Conservation (phyloP, 148 eudicot genomes). For the Chenopodium formosanum region DNA sequence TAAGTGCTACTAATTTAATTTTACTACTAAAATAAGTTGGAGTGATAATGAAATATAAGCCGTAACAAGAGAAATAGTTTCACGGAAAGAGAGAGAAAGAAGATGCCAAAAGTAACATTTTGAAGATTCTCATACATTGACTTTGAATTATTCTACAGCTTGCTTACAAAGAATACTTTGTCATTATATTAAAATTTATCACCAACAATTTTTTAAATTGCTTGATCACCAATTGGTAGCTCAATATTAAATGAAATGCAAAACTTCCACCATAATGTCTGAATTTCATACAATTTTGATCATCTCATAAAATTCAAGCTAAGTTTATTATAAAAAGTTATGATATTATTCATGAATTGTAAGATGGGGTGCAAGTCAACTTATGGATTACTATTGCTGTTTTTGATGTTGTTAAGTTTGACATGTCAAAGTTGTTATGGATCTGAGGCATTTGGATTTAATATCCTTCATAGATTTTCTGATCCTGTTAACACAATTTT, state of each 20-base stretch:
- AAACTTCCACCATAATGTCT: background rate
- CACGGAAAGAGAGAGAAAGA: background rate
- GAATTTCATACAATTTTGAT: background rate
- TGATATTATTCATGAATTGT: too few species aligned
- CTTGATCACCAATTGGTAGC: constrained; percentile 1
- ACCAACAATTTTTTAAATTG: background rate
- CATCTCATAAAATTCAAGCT: background rate
- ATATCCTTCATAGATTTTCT: constrained; percentile 75
- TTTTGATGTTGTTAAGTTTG: constrained; percentile 16
- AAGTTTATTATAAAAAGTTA: too few species aligned
- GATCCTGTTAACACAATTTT: constrained; percentile 63
- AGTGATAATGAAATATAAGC: background rate
- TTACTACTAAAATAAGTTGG: too few species aligned
- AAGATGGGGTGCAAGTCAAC: constrained; percentile 11
- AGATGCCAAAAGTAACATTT: constrained; percentile 6
- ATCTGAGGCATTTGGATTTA: constrained; percentile 54
- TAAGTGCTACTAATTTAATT: too few species aligned
- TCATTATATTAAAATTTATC: background rate
- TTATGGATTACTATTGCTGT: background rate
- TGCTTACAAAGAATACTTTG: constrained; percentile 7
- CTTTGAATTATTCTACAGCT: constrained; percentile 15
- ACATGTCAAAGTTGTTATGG: constrained; percentile 35
- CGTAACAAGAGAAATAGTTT: too few species aligned
- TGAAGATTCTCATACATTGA: constrained; percentile 10
- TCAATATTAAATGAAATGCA: background rate